Evolutionary conservation across 345 rosid genomes (phyloP).

Genomic region (Hibiscus tridactylites): DNA sequence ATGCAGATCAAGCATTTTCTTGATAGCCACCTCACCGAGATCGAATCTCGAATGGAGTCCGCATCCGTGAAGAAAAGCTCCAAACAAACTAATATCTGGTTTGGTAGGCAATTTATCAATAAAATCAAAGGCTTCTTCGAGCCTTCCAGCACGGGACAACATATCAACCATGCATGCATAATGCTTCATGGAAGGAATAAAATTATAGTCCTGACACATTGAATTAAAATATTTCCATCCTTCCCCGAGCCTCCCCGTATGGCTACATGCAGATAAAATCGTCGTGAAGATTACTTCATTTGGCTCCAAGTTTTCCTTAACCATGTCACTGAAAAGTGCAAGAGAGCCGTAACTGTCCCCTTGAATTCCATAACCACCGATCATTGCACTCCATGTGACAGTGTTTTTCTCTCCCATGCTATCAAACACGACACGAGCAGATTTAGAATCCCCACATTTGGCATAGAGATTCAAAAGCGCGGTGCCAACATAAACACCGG

Average conservation of each 20-base stretch:
- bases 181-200: constrained; percentile 66
- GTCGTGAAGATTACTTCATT: constrained; percentile 65
- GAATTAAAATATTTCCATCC: constrained; percentile 58
- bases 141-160: constrained; percentile 78
- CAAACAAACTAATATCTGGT: constrained; percentile 51
- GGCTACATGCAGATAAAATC: constrained; percentile 70
- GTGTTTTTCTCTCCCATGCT: constrained; percentile 47
- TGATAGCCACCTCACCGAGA: constrained; percentile 61
- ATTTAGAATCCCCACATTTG: constrained; percentile 63
- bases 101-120: constrained; percentile 59
- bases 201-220: constrained; percentile 55
- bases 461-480: constrained; percentile 75
- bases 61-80: constrained; percentile 89
- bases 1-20: constrained; percentile 52
- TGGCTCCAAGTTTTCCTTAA: constrained; percentile 43
- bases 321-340: constrained; percentile 51
- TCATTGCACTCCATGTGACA: constrained; percentile 83
- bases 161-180: constrained; percentile 77
- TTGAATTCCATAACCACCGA: constrained; percentile 71
- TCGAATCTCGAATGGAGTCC: constrained; percentile 76
- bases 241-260: constrained; percentile 67
- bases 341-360: constrained; percentile 43
- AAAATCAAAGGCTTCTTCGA: constrained; percentile 70
- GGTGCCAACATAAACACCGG: constrained; percentile 65
- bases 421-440: constrained; percentile 57